Base-by-base conservation (phyloP, 805 yeast species). In the Suhomyces pyralidae region DNA sequence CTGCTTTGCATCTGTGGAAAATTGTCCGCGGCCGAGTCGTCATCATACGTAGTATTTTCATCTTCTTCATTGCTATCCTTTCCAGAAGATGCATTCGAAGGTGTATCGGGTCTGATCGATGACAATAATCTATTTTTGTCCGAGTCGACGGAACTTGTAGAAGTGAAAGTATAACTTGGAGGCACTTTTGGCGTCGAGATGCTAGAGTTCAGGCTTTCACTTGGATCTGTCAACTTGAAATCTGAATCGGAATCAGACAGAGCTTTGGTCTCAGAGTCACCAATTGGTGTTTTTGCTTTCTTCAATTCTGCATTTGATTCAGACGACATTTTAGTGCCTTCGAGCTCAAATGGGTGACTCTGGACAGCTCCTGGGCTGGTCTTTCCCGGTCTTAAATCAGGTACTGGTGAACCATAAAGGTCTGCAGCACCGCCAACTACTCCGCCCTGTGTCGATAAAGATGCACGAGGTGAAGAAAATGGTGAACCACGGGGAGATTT, bases 391-490 rank as follows among this genome's bases (percentile, higher is more conserved):
- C 57, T 61, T 44, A 66, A 55, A 50, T 55, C 59, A 3, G 69
- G 63, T 26, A 62, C 57, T 2, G 62, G 56, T 4, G 63, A 52
- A 40, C 51, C 48, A 22, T 40, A 45, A 28, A 63, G 53, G 20
- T 63, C 68, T n/a, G 48, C 45, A 12, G 24, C 40, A 5, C 46
- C 48, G 3, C 36, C 34, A 22, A 22, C 24, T 5, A 14, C 48
- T 15, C 53, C 52, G 7, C 66, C 67, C 51, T 62, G 71, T 24
- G 68, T 73, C 2, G 80, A 75, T 4, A 79, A 50, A 0, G 83
- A 80, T 1, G 81, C 76, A 52, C 84, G 70, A 20, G 84, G 83
- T 0, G 83, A 79, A 2, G 70, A 53, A 45, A 70, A 70, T 2
- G 79, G 74, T 1, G 78, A 73, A 0, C 62, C 70, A 40, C 62